These are phyloP conservation scores for Penicillium tannophilum DNA, from an alignment of 495 filamentous ascomycete species.

Conservation along the genomic window DNA sequence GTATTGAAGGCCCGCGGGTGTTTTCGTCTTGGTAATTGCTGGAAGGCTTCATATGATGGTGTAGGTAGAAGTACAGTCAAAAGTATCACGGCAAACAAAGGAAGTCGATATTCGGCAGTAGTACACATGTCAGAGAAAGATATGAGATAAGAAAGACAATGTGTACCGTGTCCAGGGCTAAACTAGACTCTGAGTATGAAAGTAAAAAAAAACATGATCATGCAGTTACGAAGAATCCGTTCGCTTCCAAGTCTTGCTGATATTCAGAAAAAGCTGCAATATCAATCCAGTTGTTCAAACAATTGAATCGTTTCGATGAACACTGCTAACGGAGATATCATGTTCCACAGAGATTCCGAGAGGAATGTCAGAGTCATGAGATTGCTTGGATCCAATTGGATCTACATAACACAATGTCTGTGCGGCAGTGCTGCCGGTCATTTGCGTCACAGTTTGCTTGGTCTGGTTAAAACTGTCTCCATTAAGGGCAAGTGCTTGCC, in stretches of 20 bases:
- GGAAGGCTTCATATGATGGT: not conserved
- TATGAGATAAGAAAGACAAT: not conserved
- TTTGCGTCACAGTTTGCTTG: slow-evolving; percentile 16
- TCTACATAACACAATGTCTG: slow-evolving; percentile 37
- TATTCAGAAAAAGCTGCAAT: not conserved
- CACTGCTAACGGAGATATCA: slow-evolving; percentile 33
- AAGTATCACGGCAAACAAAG: not conserved
- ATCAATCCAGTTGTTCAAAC: not conserved
- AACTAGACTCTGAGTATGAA: not conserved
- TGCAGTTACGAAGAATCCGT: not conserved
- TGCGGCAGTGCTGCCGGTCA: slow-evolving; percentile 20
- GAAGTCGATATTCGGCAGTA: not conserved
- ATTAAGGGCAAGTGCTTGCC: slow-evolving; percentile 26
- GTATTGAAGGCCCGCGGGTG: too few species aligned
- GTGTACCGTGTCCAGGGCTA: not conserved
- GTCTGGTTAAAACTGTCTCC: slow-evolving; percentile 21
- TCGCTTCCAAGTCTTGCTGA: not conserved
- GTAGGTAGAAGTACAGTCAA: not conserved
- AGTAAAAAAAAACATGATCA: not conserved
- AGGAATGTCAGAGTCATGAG: slow-evolving; percentile 19
- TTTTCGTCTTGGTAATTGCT: too few species aligned
- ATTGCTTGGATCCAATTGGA: slow-evolving; percentile 14
- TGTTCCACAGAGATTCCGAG: slow-evolving; percentile 39
- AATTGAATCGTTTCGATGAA: not conserved
- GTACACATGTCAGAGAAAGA: not conserved